Evolutionary conservation across 176 grass and related monocot genomes (phyloP).

Genomic region (Themeda triandra): DNA sequence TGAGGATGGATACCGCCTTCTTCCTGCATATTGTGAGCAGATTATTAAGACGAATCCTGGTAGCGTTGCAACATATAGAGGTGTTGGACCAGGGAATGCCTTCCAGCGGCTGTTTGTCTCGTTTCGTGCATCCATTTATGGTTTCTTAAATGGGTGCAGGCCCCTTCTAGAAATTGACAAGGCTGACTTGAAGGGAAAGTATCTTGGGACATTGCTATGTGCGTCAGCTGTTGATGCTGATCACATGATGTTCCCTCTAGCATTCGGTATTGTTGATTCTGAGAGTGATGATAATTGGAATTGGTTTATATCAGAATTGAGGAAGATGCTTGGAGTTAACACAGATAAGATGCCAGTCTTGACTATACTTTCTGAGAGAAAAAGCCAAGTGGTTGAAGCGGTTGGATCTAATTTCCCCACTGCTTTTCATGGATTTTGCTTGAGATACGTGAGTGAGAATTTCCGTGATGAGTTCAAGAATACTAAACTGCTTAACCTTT

Average conservation of each 20-base stretch:
- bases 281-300: slow-evolving; percentile 97
- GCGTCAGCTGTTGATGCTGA: slow-evolving; percentile 90
- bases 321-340: slow-evolving; percentile 92
- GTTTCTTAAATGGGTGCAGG: slow-evolving; percentile 84
- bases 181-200: slow-evolving; percentile 93
- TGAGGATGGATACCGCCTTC: slow-evolving; percentile 87
- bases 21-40: slow-evolving; percentile 94
- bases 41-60: slow-evolving; percentile 71
- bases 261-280: slow-evolving; percentile 77
- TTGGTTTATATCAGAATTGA: slow-evolving; percentile 96
- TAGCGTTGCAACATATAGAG: slow-evolving; percentile 68
- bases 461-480: slow-evolving; percentile 98
- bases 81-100: slow-evolving; percentile 63
- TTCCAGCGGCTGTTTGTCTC: slow-evolving; percentile 91
- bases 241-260: slow-evolving; percentile 76
- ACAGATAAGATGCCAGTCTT: slow-evolving; percentile 95
- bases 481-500: slow-evolving; percentile 91
- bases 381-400: slow-evolving; percentile 64
- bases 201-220: slow-evolving; percentile 89
- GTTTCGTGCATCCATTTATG: slow-evolving; percentile 85
- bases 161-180: slow-evolving; percentile 94
- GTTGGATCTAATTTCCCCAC: slow-evolving; percentile 78
- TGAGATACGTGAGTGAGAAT: slow-evolving; percentile 84
- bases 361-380: slow-evolving; percentile 81
- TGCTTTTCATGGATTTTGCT: slow-evolving; percentile 85